A percentile compares a stretch with the other conserved stretches of the same genome.
Conservation (phyloP, 2,329 filamentous ascomycete genomes). For the Botrytis aclada region DNA sequence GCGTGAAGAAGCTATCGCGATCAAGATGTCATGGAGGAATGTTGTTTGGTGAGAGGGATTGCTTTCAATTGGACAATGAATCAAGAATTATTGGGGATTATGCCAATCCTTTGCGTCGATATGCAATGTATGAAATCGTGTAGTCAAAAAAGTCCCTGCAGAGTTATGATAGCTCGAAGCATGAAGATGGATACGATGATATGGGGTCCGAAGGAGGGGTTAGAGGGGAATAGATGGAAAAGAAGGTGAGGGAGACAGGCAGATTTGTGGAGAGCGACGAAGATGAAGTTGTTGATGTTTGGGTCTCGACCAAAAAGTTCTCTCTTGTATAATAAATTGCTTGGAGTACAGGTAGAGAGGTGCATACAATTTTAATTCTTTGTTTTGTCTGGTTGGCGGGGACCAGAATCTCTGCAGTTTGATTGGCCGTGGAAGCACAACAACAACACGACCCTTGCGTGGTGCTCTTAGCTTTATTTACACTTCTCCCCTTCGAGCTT, state of each 20-base stretch:
- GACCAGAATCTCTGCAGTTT: background rate
- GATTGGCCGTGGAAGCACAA: background rate
- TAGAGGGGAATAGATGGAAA: background rate
- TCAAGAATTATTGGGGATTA: background rate
- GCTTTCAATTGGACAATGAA: background rate
- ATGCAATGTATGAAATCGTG: slow-evolving; percentile 16
- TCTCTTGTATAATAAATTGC: background rate
- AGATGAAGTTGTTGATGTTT: slow-evolving; percentile 24
- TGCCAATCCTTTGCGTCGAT: slow-evolving; percentile 10
- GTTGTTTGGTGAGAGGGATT: background rate
- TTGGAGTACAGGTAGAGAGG: background rate
- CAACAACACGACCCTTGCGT: slow-evolving; percentile 12
- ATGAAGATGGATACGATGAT: slow-evolving; percentile 20
- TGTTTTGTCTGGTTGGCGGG: slow-evolving; percentile 13
- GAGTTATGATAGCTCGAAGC: slow-evolving; percentile 8
- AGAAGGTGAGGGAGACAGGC: slow-evolving; percentile 17
- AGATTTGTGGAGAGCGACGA: slow-evolving; percentile 1
- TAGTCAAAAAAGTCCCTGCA: slow-evolving; percentile 8
- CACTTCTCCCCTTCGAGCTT: background rate
- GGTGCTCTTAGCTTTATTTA: slow-evolving; percentile 12
- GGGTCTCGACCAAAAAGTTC: slow-evolving; percentile 4
- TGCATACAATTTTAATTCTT: background rate
- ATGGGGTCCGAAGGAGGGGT: slow-evolving; percentile 11
- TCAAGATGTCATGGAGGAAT: slow-evolving; percentile 24
- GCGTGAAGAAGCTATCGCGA: slow-evolving; percentile 28